phyloP scores from a whole-genome alignment of 1,139 yeast species.

The Entelexis sorbosivorans region DNA sequence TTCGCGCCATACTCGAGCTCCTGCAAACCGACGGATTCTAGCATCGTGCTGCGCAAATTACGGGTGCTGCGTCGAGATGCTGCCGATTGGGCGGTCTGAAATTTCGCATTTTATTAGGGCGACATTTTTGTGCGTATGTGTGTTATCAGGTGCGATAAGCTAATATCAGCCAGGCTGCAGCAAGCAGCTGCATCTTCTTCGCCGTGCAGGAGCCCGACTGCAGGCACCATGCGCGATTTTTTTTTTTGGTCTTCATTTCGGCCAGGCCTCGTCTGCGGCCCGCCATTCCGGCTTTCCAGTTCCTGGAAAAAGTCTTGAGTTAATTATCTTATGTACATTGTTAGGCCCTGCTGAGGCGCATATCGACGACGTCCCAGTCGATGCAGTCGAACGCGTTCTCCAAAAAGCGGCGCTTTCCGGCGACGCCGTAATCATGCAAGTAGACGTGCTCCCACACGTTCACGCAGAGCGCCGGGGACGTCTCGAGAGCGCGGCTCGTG shows the following conservation, averaged over 20 bases:
- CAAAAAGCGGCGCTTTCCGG: conserved; percentile 65
- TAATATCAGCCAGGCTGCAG: conserved; percentile 1
- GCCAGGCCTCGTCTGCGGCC: too few relatives aligned
- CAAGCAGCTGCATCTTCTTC: neutral
- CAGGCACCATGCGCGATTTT: neutral
- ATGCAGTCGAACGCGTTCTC: conserved; percentile 66
- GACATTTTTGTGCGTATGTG: neutral
- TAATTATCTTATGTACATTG: neutral
- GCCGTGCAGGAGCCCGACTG: neutral
- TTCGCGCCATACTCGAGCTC: conserved; percentile 4
- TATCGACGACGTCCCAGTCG: conserved; percentile 68
- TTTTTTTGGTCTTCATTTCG: neutral
- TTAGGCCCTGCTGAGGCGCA: conserved; percentile 13
- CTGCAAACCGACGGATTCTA: conserved; percentile 12
- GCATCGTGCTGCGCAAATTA: neutral
- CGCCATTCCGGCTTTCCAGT: too few relatives aligned
- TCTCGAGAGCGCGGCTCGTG: conserved; percentile 11
- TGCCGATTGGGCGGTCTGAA: neutral
- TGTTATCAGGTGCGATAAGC: conserved; percentile 8
- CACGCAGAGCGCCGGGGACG: conserved; percentile 56
- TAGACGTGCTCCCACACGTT: conserved; percentile 85
- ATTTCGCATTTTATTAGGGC: neutral
- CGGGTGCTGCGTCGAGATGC: neutral
- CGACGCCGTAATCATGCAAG: conserved; percentile 73
- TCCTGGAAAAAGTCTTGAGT: neutral